These are phyloP conservation scores for Mortierella claussenii DNA, from an alignment of 192 early-diverging fungal species.

Conservation along the genomic window DNA sequence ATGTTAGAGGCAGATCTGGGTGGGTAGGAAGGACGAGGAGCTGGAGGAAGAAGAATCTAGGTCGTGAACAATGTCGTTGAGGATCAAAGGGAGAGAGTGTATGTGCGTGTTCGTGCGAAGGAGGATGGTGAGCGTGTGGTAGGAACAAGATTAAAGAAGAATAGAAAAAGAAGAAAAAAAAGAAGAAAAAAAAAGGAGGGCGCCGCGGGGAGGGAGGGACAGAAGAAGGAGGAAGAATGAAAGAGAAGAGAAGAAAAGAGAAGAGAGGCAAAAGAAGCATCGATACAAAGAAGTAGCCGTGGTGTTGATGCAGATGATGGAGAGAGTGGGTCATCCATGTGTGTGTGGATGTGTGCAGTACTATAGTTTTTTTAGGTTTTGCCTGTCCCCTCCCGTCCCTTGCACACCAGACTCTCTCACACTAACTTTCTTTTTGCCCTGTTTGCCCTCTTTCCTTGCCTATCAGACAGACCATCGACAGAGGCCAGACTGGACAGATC, in stretches of 20 bases:
- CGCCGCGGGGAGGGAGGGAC: not conserved
- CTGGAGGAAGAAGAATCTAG: not conserved
- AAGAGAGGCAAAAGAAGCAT: not conserved
- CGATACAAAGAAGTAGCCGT: too few relatives aligned
- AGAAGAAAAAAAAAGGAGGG: not conserved
- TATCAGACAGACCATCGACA: too few relatives aligned
- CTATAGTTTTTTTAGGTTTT: too few relatives aligned
- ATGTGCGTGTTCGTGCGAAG: not conserved
- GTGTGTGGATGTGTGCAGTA: too few relatives aligned
- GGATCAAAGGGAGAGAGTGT: not conserved
- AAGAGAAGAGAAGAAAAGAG: not conserved
- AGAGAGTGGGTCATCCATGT: too few relatives aligned
- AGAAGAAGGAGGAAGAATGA: slow-evolving; percentile 1
- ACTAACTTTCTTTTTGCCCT: too few relatives aligned
- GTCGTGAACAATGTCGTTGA: not conserved
- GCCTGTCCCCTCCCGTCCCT: too few relatives aligned
- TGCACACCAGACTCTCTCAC: too few relatives aligned
- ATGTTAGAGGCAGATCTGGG: too few relatives aligned
- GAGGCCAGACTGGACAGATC: too few relatives aligned
- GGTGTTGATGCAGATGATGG: too few relatives aligned
- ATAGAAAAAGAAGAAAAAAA: slow-evolving; percentile 1
- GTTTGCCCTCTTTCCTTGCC: too few relatives aligned
- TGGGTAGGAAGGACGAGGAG: not conserved
- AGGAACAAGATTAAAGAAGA: not conserved
- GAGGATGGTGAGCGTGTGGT: not conserved